Base-by-base conservation (phyloP, 805 yeast species). In the Pichia thaimueangensis region DNA sequence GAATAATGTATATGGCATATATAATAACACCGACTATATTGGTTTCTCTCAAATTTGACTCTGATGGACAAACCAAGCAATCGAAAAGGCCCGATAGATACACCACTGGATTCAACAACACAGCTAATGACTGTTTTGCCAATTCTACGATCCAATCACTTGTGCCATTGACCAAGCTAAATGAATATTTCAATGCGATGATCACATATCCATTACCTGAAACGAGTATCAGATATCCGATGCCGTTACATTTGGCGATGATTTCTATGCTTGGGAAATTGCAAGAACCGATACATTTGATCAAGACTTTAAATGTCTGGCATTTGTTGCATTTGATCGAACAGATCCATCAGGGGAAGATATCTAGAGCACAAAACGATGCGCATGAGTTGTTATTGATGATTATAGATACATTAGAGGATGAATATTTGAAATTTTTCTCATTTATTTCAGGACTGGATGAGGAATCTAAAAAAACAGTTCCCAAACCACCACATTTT, bases 351-450 rank as follows among this genome's bases (percentile, higher is more conserved):
- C 74, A 79, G 42, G 80, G 89, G 4, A 78, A 76, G 49, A 80
- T 93, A 22, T 80, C 95, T 2, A 67, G 83, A 28, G 76, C 76
- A 35, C 98, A 93, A 60, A 95, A 91, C 56, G 98, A 91, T 64
- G 96, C 97, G 0, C 97, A 93, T 54, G 98, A 91, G 56, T 69
- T 93, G 49, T 74, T 91, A 24, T 95, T 87, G 57, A 63, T 86
- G 40, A 70, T 89, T 17, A 64, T 91, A 19, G 95, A 89, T 54
- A 80, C 91, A 0, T 65, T 93, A 39, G 79, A 82, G 39, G 71
- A 70, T 42, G 97, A 91, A 56, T 70, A 74, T 50, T 25, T 30
- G 3, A 10, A 20, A n/a, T 35, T 40, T 11, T 25, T 37, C 16
- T 53, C 65, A 15, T 37, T 37, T 24, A 73, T 5, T 80, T 83